Evolutionary conservation across 495 filamentous ascomycete species (phyloP), one percentile per base, ranked within the genome.

Genomic region (Podospora didyma): DNA sequence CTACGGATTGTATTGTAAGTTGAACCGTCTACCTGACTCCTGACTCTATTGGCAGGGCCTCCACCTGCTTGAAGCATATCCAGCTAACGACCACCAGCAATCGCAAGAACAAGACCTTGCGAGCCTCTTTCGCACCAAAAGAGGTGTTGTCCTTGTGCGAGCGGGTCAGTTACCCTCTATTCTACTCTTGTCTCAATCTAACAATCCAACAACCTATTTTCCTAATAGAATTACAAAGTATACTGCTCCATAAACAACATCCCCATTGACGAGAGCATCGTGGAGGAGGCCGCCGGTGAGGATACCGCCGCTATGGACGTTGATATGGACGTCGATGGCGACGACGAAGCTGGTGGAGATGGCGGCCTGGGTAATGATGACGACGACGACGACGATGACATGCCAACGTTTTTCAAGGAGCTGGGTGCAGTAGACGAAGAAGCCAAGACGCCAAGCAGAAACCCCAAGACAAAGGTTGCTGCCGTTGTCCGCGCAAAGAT

Each of bases 201-300:
- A 28, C 23, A 51, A n/a, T n/a, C n/a, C n/a, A n/a, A n/a, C n/a
- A n/a, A n/a, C 58, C 54, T 16, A 53, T 34, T 10, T 34, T 0
- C 4, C 16, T 2, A 20, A 4, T 58, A 66, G 51, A 96, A 96
- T 67, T 97, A 94, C 67, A 79, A 89, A 61, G 87, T 90, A 7
- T 96, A 86, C 81, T 96, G 93, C 69, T 86, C 92, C 49, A 83
- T 89, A 62, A 87, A 92, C 58, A 85, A 89, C 66, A 81, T 96
- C 34, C 71, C 82, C 1, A 67, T 96, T 7, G 90, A 96, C 58
- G 90, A 96, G 59, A 80, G 79, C 21, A 72, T 85, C 0, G 39
- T 42, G n/a, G 39, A 42, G 12, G n/a, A 42, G 21, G 42, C 20
- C 19, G 45, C 24, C 20, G 73, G 73, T 69, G 81, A 79, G 48